Evolutionary conservation across 345 rosid genomes (phyloP).

Genomic region (Erodium maritimum): DNA sequence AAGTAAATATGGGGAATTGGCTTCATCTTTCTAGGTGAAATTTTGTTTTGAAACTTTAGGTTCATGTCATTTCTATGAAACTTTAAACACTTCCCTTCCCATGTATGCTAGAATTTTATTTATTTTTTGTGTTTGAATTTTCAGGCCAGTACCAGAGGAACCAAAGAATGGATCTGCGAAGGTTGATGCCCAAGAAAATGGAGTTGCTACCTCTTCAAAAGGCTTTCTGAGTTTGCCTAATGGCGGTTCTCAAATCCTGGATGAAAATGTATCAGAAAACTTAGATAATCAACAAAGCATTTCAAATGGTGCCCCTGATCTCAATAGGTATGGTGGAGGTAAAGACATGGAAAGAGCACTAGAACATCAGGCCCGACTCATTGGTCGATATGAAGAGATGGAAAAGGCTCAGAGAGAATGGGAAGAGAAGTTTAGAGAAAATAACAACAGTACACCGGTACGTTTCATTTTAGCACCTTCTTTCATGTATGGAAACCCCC

Average conservation of each 20-base stretch:
- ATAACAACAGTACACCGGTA: conserved; percentile 59
- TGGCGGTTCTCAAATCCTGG: conserved; percentile 15
- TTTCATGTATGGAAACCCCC: too few species aligned
- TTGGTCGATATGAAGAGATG: conserved; percentile 65
- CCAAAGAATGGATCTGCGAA: conserved; percentile 18
- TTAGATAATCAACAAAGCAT: conserved; percentile 19
- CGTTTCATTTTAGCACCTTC: conserved; percentile 10
- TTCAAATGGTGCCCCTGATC: conserved; percentile 15
- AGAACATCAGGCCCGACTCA: conserved; percentile 59
- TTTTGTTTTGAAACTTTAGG: too few species aligned
- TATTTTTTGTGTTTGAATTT: conserved; percentile 11
- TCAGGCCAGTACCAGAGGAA: conserved; percentile 35
- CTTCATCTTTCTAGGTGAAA: too few species aligned
- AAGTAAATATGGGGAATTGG: too few species aligned
- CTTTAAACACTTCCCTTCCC: too few species aligned
- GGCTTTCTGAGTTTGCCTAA: conserved; percentile 20
- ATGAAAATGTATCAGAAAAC: conserved; percentile 18
- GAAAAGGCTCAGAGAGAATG: conserved; percentile 88
- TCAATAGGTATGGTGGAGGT: conserved; percentile 25
- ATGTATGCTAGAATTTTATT: background rate
- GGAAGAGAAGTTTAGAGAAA: conserved; percentile 84
- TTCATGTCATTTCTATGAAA: too few species aligned
- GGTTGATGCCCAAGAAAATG: conserved; percentile 34
- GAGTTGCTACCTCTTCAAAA: conserved; percentile 18
- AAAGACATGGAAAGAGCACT: conserved; percentile 70